Percentiles rank a stretch among this genome's conserved stretches.
These are phyloP conservation scores for Durotheca rogersii DNA, from an alignment of 495 filamentous ascomycete genomes.

Conservation along the genomic window DNA sequence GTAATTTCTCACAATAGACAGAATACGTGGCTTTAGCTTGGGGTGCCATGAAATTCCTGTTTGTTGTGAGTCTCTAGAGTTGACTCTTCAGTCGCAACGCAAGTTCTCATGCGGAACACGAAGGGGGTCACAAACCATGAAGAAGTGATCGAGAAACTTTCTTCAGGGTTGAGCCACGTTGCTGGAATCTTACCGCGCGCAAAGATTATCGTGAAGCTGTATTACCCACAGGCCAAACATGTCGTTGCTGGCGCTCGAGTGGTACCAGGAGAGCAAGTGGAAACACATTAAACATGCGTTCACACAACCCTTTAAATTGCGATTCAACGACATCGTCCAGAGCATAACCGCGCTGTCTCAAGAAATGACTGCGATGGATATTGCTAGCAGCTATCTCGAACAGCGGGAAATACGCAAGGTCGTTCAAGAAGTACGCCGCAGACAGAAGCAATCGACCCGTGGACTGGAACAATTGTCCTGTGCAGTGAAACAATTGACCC, in stretches of 20 bases:
- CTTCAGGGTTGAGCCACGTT: conserved; percentile 27
- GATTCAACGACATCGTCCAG: conserved; percentile 2
- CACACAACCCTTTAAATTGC: conserved; percentile 7
- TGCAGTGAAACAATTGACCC: no score
- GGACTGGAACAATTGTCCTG: neutral
- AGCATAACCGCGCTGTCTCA: neutral
- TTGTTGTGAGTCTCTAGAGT: conserved; percentile 17
- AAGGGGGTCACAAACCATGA: conserved; percentile 33
- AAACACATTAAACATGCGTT: conserved; percentile 2
- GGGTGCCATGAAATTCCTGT: conserved; percentile 39
- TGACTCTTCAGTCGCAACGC: neutral
- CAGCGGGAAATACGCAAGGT: conserved; percentile 11
- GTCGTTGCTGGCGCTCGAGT: conserved; percentile 23
- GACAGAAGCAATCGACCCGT: neutral
- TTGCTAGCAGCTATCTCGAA: conserved; percentile 1
- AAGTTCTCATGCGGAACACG: neutral
- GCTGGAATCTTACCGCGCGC: neutral
- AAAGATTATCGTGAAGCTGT: neutral
- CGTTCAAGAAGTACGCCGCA: neutral
- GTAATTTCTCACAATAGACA: no score
- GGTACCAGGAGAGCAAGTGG: conserved; percentile 35
- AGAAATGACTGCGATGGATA: neutral
- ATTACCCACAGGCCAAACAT: conserved; percentile 1
- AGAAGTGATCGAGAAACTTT: conserved; percentile 19
- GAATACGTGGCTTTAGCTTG: conserved; percentile 41